Percentiles rank a stretch among this genome's conserved stretches.
Conservation (phyloP, 345 rosid species). For the Lepidium didymum region DNA sequence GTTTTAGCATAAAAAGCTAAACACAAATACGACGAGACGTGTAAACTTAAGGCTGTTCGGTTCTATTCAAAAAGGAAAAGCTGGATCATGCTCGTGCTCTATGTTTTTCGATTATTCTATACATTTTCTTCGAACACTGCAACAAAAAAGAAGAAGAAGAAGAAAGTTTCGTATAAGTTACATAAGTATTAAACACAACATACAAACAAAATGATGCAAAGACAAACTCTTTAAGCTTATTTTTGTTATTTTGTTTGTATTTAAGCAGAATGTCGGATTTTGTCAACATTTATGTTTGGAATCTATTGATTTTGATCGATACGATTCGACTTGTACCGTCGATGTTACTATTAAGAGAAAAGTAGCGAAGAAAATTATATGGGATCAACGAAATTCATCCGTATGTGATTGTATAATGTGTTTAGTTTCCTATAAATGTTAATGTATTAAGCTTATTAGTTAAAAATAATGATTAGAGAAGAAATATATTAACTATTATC, state of each 20-base stretch:
- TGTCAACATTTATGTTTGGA: conserved; percentile 13
- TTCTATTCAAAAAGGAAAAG: conserved; percentile 26
- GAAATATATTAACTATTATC: background rate
- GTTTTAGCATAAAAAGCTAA: conserved; percentile 20
- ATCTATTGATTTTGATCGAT: conserved; percentile 9
- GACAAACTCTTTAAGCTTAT: conserved; percentile 7
- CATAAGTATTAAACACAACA: conserved; percentile 8
- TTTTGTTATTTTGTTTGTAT: conserved; percentile 3
- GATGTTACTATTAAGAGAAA: background rate
- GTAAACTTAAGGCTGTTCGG: conserved; percentile 30
- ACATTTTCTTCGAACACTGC: background rate
- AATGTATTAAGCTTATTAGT: background rate
- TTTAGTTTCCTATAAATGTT: background rate
- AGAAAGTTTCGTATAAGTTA: background rate
- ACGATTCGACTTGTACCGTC: conserved; percentile 1
- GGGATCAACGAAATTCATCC: background rate
- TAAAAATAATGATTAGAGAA: background rate
- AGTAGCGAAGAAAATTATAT: background rate
- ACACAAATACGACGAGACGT: conserved; percentile 33
- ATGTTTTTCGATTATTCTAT: background rate
- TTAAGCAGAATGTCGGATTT: conserved; percentile 1
- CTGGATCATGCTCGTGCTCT: conserved; percentile 17
- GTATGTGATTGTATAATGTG: background rate
- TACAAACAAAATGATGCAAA: conserved; percentile 13
- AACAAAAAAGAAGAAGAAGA: background rate